Percentiles rank a stretch among this genome's conserved stretches.
Evolutionary conservation across 768 basidiomycete genomes (phyloP).

Genomic region (Rhodotorula kratochvilovae): DNA sequence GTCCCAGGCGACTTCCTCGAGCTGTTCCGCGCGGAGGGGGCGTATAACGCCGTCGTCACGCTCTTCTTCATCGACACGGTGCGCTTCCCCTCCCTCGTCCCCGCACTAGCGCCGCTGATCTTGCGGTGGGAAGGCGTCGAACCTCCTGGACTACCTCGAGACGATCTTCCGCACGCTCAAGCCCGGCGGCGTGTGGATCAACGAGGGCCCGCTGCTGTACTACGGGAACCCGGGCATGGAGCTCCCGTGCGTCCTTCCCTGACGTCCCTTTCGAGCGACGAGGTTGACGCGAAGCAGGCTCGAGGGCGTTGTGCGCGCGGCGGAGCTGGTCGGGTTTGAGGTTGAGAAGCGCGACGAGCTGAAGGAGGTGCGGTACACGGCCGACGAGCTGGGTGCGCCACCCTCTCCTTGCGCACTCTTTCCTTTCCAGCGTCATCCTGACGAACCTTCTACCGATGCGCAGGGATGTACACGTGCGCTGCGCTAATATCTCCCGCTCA

Average conservation of each 20-base stretch:
- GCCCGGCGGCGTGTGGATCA: slow-evolving; percentile 67
- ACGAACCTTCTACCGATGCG: not conserved
- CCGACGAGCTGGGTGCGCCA: slow-evolving; percentile 19
- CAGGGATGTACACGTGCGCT: slow-evolving; percentile 31
- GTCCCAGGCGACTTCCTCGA: slow-evolving; percentile 60
- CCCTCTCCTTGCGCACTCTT: too few relatives aligned
- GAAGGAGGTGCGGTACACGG: slow-evolving; percentile 14
- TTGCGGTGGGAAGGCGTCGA: too few relatives aligned
- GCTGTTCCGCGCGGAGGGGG: slow-evolving; percentile 9
- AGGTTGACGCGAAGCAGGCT: slow-evolving; percentile 60
- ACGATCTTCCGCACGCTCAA: slow-evolving; percentile 59
- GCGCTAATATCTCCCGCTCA: not conserved
- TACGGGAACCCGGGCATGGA: slow-evolving; percentile 36
- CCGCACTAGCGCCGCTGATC: too few relatives aligned
- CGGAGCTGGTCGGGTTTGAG: slow-evolving; percentile 58
- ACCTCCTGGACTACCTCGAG: slow-evolving; percentile 47
- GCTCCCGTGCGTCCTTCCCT: slow-evolving; percentile 12
- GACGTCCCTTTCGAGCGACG: slow-evolving; percentile 38
- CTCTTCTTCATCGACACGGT: slow-evolving; percentile 57
- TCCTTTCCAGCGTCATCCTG: not conserved
- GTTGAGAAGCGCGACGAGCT: slow-evolving; percentile 25
- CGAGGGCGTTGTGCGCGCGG: slow-evolving; percentile 60
- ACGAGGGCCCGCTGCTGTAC: slow-evolving; percentile 61
- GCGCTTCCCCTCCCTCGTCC: not conserved
- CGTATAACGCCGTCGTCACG: slow-evolving; percentile 61